Base-by-base conservation (phyloP, 352 stramenopile genomes). In the Pythium coloratum region DNA sequence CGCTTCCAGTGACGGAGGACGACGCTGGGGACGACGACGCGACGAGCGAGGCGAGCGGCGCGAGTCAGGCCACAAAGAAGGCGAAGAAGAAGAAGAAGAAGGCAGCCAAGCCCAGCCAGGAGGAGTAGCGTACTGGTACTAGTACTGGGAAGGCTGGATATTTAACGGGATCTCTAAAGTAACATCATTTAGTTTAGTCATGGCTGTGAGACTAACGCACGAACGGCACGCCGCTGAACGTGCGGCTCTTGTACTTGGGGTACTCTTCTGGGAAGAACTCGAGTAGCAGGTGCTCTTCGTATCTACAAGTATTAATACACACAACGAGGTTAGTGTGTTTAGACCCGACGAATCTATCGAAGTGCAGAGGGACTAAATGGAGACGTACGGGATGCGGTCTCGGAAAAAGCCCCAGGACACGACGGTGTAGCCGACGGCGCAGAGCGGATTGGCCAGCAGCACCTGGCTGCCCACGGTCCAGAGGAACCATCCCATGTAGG, bases 401-500 rank as follows among this genome's bases (percentile, higher is more conserved):
- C 83, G 78, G 71, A 99, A 99, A 71, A 99, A 99, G 32, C 78
- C 91, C 91, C 94, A 98, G 6, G 91, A 89, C 8, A 95, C 93
- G 14, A 90, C 36, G 13, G 89, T 80, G 78, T 98, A 99, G 20
- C 88, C 75, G 28, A 97, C 24, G 1, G 76, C 75, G 62, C 89
- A 97, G 18, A 98, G 10, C 18, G 84, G 84, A 72, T 99, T 99
- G 14, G 82, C 87, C 14, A 99, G 71, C 50, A 99, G 62, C 18
- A 99, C 69, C 76, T 99, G 97, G 60, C 90, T 98, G 40, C 92
- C 94, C 50, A 99, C 77, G n/a, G 87, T 96, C 95, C 95, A 99
- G 70, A 95, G 97, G 70, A 97, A 99, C 90, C 97, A 99, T 69
- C 97, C 97, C 49, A 97, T 78, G 75, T 99, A 99, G 28, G 88